phyloP scores from a whole-genome alignment of 2,329 filamentous ascomycete species.

The Phialemoniopsis sp. region DNA sequence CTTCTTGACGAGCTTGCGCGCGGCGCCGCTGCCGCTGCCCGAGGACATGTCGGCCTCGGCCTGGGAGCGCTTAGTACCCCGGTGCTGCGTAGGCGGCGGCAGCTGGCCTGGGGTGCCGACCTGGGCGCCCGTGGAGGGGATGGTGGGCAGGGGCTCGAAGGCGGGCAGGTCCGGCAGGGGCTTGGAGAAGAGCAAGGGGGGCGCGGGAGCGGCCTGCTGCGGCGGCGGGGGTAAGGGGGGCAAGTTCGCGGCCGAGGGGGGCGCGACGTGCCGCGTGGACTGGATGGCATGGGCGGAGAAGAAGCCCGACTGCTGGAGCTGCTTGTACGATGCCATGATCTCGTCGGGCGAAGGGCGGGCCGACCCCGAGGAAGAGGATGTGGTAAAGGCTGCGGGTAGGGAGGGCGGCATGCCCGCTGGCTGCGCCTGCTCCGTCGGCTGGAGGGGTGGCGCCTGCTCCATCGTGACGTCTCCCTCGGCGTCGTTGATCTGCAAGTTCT shows the following conservation, averaged over 20 bases:
- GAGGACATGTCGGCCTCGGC: conserved; percentile 14
- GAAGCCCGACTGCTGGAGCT: conserved; percentile 53
- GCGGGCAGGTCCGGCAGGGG: conserved; percentile 4
- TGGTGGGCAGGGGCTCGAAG: conserved; percentile 8
- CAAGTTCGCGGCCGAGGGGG: conserved; percentile 1
- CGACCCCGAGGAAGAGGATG: no score
- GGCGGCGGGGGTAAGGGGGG: conserved; percentile 5
- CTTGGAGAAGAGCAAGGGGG: conserved; percentile 1
- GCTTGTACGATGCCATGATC: conserved; percentile 51
- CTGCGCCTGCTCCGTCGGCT: no score
- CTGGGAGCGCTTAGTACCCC: conserved; percentile 48
- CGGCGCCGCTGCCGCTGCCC: conserved; percentile 10
- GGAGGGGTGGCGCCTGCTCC: no score
- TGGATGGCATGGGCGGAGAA: conserved; percentile 55
- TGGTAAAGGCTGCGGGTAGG: no score
- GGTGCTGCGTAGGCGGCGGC: conserved; percentile 16
- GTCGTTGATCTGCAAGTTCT: neutral
- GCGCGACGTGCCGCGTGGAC: conserved; percentile 44
- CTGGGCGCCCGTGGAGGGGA: conserved; percentile 8
- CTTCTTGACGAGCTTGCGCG: conserved; percentile 42
- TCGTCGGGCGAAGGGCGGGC: conserved; percentile 39
- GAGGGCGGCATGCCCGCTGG: no score
- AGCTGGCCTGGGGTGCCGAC: conserved; percentile 4
- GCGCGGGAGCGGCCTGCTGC: conserved; percentile 7
- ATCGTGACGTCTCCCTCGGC: neutral